A percentile compares a stretch with the other conserved stretches of the same genome.
These are phyloP conservation scores for Coemansia sp. DNA, from an alignment of 192 early-diverging fungal species.

Conservation along the genomic window DNA sequence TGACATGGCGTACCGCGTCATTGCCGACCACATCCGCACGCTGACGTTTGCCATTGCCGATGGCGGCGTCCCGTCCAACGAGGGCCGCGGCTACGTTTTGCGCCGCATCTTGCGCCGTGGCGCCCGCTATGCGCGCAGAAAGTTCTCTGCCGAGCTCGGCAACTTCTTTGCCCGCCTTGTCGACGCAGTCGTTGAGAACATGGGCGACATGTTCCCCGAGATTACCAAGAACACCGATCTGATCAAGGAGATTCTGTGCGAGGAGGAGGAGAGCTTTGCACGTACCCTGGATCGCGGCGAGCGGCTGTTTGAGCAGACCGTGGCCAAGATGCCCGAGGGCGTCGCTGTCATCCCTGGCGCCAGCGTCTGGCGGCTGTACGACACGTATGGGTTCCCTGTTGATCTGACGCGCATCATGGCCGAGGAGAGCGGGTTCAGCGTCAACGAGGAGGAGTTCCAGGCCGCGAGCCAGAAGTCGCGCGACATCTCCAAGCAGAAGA, in stretches of 20 bases:
- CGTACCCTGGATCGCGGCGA: slow-evolving; percentile 97
- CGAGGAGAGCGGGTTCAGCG: slow-evolving; percentile 86
- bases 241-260: slow-evolving; percentile 94
- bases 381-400: slow-evolving; percentile 98
- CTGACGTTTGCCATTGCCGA: slow-evolving; percentile 96
- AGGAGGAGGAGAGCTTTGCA: slow-evolving; percentile 94
- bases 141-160: slow-evolving; percentile 88
- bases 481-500: slow-evolving; percentile 68
- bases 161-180: slow-evolving; percentile 93
- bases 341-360: slow-evolving; percentile 72
- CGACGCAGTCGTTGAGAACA: slow-evolving; percentile 86
- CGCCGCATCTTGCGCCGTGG: slow-evolving; percentile 95
- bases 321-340: slow-evolving; percentile 57
- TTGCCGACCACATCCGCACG: slow-evolving; percentile 97
- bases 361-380: slow-evolving; percentile 97
- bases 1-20: slow-evolving; percentile 97
- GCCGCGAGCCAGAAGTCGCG: slow-evolving; percentile 77
- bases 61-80: slow-evolving; percentile 95
- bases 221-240: slow-evolving; percentile 71
- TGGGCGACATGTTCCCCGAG: slow-evolving; percentile 94
- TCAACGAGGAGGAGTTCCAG: slow-evolving; percentile 86
- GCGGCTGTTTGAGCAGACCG: slow-evolving; percentile 84
- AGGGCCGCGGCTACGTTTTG: slow-evolving; percentile 97
- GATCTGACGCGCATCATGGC: slow-evolving; percentile 98
- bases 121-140: slow-evolving; percentile 90